These are phyloP conservation scores for Silene conica DNA, from an alignment of 148 eudicot genomes.

Conservation along the genomic window DNA sequence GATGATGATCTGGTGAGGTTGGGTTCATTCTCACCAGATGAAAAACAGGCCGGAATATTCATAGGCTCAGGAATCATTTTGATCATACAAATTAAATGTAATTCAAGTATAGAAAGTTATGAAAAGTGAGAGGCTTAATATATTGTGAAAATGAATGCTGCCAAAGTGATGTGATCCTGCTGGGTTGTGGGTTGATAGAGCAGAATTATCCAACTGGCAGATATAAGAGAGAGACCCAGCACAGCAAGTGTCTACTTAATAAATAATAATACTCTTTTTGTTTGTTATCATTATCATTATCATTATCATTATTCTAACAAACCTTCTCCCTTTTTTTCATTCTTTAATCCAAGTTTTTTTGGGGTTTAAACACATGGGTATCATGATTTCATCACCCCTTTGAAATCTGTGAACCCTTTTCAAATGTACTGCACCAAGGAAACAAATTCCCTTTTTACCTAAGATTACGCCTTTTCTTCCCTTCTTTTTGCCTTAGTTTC, in stretches of 20 bases:
- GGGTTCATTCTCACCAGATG: slow-evolving; percentile 35
- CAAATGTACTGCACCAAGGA: slow-evolving; percentile 19
- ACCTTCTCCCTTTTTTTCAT: slow-evolving; percentile 27
- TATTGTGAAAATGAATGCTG: slow-evolving; percentile 13
- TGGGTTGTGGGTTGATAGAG: slow-evolving; percentile 26
- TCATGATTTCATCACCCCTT: slow-evolving; percentile 27
- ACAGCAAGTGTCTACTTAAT: slow-evolving; percentile 1
- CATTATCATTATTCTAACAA: too few relatives aligned
- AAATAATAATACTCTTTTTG: neutral
- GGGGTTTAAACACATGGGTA: slow-evolving; percentile 18
- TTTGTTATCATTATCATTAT: slow-evolving; percentile 20
- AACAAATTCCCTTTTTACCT: slow-evolving; percentile 23
- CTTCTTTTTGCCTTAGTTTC: too few relatives aligned
- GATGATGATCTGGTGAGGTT: slow-evolving; percentile 32
- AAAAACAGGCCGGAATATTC: slow-evolving; percentile 38
- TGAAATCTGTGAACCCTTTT: neutral
- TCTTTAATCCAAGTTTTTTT: slow-evolving; percentile 17
- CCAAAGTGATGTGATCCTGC: slow-evolving; percentile 28
- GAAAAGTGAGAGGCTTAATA: slow-evolving; percentile 10
- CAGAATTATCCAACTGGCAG: slow-evolving; percentile 22
- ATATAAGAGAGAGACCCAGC: slow-evolving; percentile 12
- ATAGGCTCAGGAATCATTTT: slow-evolving; percentile 39
- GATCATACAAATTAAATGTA: neutral
- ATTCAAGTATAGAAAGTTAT: neutral
- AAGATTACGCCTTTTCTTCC: too few relatives aligned